Evolutionary conservation across 768 basidiomycete species (phyloP), one percentile per base, ranked within the genome.

Genomic region (Leccinellum luteum): DNA sequence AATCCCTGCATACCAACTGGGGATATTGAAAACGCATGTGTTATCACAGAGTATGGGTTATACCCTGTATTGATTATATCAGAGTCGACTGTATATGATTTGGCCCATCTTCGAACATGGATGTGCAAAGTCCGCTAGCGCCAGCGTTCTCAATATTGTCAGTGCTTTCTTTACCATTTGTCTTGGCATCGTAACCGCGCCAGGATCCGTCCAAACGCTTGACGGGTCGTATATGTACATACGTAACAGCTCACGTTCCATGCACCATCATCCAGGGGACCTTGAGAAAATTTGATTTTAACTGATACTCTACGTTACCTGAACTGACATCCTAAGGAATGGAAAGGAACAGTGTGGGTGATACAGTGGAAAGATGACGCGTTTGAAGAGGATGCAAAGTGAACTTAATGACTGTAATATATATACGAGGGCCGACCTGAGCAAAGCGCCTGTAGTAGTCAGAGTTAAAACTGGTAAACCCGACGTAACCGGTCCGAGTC

Each of bases 351-450:
- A 45, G 59, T 67, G 68, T 61, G 66, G 54, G 53, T 68, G 59
- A 65, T 74, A 74, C 71, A 74, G 63, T 73, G 69, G 52, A 66
- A 61, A 67, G 62, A 73, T 72, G 61, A 55, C 65, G 60, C 54
- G 62, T 61, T 43, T 19, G 6, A 61, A 57, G 56, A 56, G 51
- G 53, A 73, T 72, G 73, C 65, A 69, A 43, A 58, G 65, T 57
- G 55, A 67, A 61, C 60, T 69, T 74, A 74, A 73, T 74, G 70
- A 74, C 47, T 56, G 65, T 70, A 43, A 43, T 43, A 74, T 72
- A 74, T 74, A 69, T 72, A 69, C 71, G 60, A 54, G 60, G 41
- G 63, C 66, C 64, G 44, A 60, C 64, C 55, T 43, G 66, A 58
- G 61, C 65, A 65, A 59, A 60, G 61, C 56, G 56, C 48, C 21